Base-by-base conservation (phyloP, 1,284 basidiomycete genomes). In the Ustilago hordei region DNA sequence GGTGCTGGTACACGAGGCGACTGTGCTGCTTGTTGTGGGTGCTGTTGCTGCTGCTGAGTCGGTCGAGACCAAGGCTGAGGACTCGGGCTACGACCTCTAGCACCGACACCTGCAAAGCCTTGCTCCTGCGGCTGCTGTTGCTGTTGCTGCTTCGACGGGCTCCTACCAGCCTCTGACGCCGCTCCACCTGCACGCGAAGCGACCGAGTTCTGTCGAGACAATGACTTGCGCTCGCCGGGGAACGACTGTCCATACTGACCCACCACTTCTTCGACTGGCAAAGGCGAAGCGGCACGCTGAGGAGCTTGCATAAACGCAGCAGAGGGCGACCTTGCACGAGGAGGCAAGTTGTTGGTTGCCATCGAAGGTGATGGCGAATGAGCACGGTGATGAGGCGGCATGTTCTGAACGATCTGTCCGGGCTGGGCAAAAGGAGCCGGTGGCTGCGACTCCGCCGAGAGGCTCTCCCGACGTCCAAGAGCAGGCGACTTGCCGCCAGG, bases 201-300 rank as follows among this genome's bases (percentile, higher is more conserved):
- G 15, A 69, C 64, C 52, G 82, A 83, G 57, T 82, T 82, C 58
- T 83, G 82, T 6, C 81, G 62, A 17, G 80, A 82, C 2, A 84
- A 66, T n/a, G 77, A 64, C 57, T 77, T 78, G 19, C 91, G 89
- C 86, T 98, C 95, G 2, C 93, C 94, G 1, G 95, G 95, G 86
- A 98, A 90, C 0, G 92, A 91, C 81, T 95, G 94, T 17, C 91
- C 90, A 81, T 97, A 97, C 74, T 91, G 89, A 5, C 88, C 89
- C 9, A 95, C 86, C 2, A 95, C 91, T n/a, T 92, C 90, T 78
- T 93, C 92, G 6, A 90, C 89, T 0, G 90, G 88, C 8, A 90
- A 88, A 9, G 91, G 89, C 3, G 88, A 85, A 2, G 79, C 50
- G 0, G 89, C 86, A 47, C 89, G 88, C 0, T 87, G 83, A 0